Base-by-base conservation (phyloP, 805 yeast genomes). In the Candida nitratophila region DNA sequence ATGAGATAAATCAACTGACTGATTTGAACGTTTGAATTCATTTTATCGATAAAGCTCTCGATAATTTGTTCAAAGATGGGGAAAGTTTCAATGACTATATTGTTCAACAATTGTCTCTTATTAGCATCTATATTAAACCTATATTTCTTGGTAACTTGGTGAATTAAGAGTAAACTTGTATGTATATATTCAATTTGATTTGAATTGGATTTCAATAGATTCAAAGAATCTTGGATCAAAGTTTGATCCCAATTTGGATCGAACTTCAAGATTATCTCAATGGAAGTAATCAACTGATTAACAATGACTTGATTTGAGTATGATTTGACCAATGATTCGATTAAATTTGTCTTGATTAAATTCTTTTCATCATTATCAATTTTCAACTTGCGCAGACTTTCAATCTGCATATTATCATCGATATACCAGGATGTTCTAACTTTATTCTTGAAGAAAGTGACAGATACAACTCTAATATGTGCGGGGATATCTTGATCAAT, bases 361-460 rank as follows among this genome's bases (percentile, higher is more conserved):
- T 79, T 79, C 54, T 83, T 83, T 54, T 88, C 96, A 44, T 74
- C 69, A 12, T 53, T 58, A 15, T 50, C 53, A 38, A 74, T 53
- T 5, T 59, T 61, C n/a, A 55, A 56, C 3, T 40, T 43, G 12
- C 40, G 36, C 16, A 57, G 41, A 2, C 46, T 44, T 17, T 56
- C 49, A 3, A 57, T 16, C 12, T 4, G 54, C 15, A 59, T 50
- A 10, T 50, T 50, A 12, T 61, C 50, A 39, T 49, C 56, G 21
- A 63, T 61, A 31, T 54, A 53, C 97, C 97, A 90, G 42, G 76
- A 71, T 32, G 76, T 71, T 15, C 71, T 66, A 20, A 88, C 71
- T 45, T 80, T 72, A 61, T 91, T 90, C 60, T 91, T 91, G 61
- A 88, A 77, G 61, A 79, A 87, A 4, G 91, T 81, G 0, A 93